A percentile compares a stretch with the other conserved stretches of the same genome.
phyloP scores from a whole-genome alignment of 768 basidiomycete genomes.

The Podaxis pistillaris region DNA sequence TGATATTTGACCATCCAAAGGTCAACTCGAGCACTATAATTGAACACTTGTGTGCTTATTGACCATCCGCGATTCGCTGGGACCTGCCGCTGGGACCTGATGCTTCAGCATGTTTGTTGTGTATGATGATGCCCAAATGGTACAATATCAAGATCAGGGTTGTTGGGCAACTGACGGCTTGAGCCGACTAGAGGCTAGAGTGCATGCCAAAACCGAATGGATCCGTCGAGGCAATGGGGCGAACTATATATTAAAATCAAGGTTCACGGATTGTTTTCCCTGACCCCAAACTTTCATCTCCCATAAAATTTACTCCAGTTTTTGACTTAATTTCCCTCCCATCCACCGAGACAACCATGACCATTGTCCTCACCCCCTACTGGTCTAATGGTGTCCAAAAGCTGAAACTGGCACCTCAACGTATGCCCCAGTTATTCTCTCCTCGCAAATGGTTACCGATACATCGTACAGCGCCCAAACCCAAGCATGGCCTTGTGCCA shows the following conservation, averaged over 20 bases:
- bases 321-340: slow-evolving; percentile 11
- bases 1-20: neutral
- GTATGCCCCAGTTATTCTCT: slow-evolving; percentile 36
- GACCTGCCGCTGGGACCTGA: neutral
- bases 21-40: neutral
- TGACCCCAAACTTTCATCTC: slow-evolving; percentile 14
- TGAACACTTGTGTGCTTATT: neutral
- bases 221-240: neutral
- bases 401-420: slow-evolving; percentile 57
- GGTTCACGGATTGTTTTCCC: neutral
- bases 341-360: slow-evolving; percentile 36
- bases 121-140: neutral
- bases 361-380: slow-evolving; percentile 68
- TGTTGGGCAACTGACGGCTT: slow-evolving; percentile 9
- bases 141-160: slow-evolving; percentile 6
- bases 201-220: slow-evolving; percentile 6
- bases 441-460: slow-evolving; percentile 13
- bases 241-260: neutral
- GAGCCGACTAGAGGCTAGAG: neutral
- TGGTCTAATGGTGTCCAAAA: slow-evolving; percentile 70
- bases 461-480: slow-evolving; percentile 36
- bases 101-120: slow-evolving; percentile 4
- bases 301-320: slow-evolving; percentile 2
- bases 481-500: slow-evolving; percentile 58
- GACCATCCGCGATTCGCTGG: neutral